Evolutionary conservation across 345 rosid species (phyloP).

Genomic region (Salix arbutifolia): DNA sequence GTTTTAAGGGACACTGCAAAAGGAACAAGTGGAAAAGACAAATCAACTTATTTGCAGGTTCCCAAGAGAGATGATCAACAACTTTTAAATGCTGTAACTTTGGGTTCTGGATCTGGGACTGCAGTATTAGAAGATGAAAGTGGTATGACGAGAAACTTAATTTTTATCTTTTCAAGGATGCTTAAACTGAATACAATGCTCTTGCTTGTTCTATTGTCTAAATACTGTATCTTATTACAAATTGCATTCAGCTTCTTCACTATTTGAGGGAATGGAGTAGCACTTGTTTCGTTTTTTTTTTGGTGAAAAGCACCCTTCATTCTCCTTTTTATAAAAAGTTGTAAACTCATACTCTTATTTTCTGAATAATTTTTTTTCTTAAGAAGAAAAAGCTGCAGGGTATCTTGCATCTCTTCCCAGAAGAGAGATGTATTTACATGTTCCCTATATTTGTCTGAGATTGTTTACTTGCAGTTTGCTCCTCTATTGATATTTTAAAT

Average conservation of each 20-base stretch:
- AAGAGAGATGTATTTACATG: not conserved
- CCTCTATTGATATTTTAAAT: not conserved
- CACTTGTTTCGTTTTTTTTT: not conserved
- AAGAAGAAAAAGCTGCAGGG: not conserved
- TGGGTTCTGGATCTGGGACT: conserved; percentile 33
- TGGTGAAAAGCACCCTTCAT: not conserved
- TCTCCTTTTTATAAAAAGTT: not conserved
- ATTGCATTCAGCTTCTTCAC: not conserved
- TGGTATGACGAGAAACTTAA: conserved; percentile 29
- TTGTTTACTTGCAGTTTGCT: not conserved
- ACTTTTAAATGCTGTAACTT: conserved; percentile 34
- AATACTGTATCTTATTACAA: not conserved
- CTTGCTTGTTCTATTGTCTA: not conserved
- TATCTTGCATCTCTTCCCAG: not conserved
- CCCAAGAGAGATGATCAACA: conserved; percentile 46
- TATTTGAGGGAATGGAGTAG: not conserved
- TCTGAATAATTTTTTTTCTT: not conserved
- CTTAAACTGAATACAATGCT: not conserved
- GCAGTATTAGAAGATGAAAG: conserved; percentile 42
- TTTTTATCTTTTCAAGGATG: not conserved
- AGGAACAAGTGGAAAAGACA: conserved; percentile 42
- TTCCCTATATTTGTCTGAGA: not conserved
- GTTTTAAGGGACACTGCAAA: conserved; percentile 46
- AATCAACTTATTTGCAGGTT: conserved; percentile 36
- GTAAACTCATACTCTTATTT: not conserved